Conservation (phyloP, 352 stramenopile species). For the Globisporangium uncinulatum region DNA sequence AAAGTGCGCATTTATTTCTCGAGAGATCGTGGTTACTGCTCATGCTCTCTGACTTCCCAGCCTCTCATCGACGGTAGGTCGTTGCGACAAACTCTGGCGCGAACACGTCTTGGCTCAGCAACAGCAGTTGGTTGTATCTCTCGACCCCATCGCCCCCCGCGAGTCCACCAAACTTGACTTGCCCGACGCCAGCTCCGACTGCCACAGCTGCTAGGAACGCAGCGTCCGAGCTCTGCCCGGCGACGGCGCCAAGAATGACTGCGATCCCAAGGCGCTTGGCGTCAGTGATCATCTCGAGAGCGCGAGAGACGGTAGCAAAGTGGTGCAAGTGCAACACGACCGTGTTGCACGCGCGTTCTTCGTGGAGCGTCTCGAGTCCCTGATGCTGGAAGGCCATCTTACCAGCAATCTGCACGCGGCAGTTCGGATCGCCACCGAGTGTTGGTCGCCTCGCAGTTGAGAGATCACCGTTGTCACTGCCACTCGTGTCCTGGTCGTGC, state of each 20-base stretch:
- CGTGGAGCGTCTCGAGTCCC: constrained; percentile 33
- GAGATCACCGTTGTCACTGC: background rate
- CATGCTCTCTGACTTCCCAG: too few species aligned
- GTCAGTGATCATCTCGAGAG: constrained; percentile 35
- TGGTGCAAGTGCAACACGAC: constrained; percentile 45
- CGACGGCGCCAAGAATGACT: constrained; percentile 41
- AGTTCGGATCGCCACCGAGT: constrained; percentile 39
- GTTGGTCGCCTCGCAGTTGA: background rate
- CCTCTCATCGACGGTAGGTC: constrained; percentile 18
- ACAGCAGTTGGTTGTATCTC: constrained; percentile 54
- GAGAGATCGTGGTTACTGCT: background rate
- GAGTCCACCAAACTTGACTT: constrained; percentile 73
- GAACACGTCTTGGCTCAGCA: constrained; percentile 30
- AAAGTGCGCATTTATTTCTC: background rate
- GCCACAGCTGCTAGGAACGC: constrained; percentile 43
- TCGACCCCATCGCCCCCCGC: constrained; percentile 31
- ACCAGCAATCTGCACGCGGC: constrained; percentile 43
- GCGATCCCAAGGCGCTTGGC: constrained; percentile 45
- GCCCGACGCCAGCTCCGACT: constrained; percentile 41
- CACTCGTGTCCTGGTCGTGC: constrained; percentile 22
- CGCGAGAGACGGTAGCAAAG: constrained; percentile 43
- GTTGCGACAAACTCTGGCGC: constrained; percentile 41
- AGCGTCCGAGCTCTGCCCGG: constrained; percentile 23
- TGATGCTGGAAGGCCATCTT: constrained; percentile 26
- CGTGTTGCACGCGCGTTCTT: constrained; percentile 59